Evolutionary conservation across 345 rosid species (phyloP).

Genomic region (Citrus trifoliata): DNA sequence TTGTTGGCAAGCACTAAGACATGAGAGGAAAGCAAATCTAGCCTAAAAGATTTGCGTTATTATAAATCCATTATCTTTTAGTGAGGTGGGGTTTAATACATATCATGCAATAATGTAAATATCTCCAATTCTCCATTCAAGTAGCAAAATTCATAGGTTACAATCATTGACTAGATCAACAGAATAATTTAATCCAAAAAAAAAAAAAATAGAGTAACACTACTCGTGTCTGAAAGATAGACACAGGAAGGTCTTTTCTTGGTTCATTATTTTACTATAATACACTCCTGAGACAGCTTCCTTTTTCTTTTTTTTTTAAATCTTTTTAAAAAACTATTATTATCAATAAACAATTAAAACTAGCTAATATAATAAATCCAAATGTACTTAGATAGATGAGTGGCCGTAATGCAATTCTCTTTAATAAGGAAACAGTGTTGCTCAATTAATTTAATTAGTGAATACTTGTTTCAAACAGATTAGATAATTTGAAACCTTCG

Average conservation of each 20-base stretch:
- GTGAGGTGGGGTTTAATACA: not conserved
- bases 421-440: no score
- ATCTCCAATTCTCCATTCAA: not conserved
- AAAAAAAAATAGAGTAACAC: not conserved
- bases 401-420: not conserved
- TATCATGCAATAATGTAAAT: not conserved
- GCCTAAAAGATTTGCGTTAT: constrained; percentile 1
- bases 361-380: not conserved
- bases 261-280: not conserved
- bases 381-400: not conserved
- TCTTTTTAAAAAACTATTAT: no score
- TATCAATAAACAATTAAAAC: not conserved
- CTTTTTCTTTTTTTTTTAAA: not conserved
- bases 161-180: not conserved
- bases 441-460: no score
- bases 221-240: not conserved
- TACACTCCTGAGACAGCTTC: not conserved
- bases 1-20: not conserved
- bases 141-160: not conserved
- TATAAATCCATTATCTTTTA: not conserved
- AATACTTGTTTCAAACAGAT: no score
- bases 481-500: no score
- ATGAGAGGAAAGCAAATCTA: not conserved
- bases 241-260: not conserved
- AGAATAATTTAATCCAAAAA: no score